These are phyloP conservation scores for Lipomyces orientalis DNA, from an alignment of 805 yeast species.

Conservation along the genomic window DNA sequence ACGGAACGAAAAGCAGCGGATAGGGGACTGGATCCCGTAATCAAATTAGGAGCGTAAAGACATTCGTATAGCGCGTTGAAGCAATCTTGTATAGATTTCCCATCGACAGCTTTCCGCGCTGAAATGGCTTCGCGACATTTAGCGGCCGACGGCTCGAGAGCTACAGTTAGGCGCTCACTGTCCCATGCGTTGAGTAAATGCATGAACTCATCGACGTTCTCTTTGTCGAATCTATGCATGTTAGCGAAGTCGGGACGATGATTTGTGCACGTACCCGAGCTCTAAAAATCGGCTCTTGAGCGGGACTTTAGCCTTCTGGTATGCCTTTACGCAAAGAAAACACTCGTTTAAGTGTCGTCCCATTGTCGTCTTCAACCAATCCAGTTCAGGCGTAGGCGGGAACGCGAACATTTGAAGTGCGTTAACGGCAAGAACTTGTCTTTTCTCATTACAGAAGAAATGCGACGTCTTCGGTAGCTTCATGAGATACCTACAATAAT, in stretches of 20 bases:
- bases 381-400: constrained; percentile 32
- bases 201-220: constrained; percentile 34
- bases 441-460: constrained; percentile 23
- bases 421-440: constrained; percentile 25
- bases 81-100: constrained; percentile 26
- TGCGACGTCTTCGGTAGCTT: constrained; percentile 28
- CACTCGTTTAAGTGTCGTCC: constrained; percentile 34
- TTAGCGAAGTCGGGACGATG: not conserved
- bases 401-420: constrained; percentile 36
- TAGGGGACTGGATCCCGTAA: constrained; percentile 21
- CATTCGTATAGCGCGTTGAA: constrained; percentile 39
- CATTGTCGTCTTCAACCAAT: constrained; percentile 34
- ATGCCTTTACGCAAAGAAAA: constrained; percentile 37
- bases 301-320: constrained; percentile 29
- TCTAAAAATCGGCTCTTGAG: constrained; percentile 29
- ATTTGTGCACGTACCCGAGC: constrained; percentile 17
- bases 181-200: constrained; percentile 34
- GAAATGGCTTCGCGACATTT: constrained; percentile 17
- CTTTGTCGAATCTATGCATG: constrained; percentile 23
- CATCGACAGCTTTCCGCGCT: constrained; percentile 21
- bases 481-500: constrained; percentile 30
- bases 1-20: constrained; percentile 21
- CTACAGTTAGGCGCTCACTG: constrained; percentile 23
- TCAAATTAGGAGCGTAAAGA: constrained; percentile 35
- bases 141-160: constrained; percentile 31